phyloP scores from a whole-genome alignment of 108 stramenopile species.

The Skeletonema costatum region DNA sequence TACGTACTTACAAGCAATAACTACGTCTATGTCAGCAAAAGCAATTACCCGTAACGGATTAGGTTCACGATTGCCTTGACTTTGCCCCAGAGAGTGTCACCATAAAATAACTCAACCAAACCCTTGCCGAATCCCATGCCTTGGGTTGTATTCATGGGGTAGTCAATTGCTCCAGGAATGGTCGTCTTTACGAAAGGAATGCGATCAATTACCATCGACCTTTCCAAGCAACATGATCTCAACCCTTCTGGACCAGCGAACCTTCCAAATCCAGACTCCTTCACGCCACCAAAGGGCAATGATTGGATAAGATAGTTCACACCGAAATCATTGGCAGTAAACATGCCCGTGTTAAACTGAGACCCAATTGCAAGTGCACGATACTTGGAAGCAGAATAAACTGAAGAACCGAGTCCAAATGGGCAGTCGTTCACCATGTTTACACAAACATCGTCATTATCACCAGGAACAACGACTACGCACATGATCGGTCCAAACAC shows the following conservation, averaged over 20 bases:
- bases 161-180: constrained; percentile 87
- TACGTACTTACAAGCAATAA: neutral
- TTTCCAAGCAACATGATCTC: constrained; percentile 92
- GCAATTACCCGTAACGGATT: constrained; percentile 61
- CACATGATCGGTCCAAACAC: constrained; percentile 99
- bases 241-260: constrained; percentile 99
- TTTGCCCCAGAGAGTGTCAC: constrained; percentile 68
- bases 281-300: constrained; percentile 98
- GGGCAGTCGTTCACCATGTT: constrained; percentile 84
- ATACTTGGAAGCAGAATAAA: constrained; percentile 75
- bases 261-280: constrained; percentile 95
- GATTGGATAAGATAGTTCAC: constrained; percentile 96
- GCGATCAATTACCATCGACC: constrained; percentile 87
- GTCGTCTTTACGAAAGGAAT: constrained; percentile 86
- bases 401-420: constrained; percentile 94
- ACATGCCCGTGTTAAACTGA: constrained; percentile 94
- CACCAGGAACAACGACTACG: constrained; percentile 85
- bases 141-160: constrained; percentile 79
- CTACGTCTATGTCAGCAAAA: neutral
- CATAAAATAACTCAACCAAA: constrained; percentile 83
- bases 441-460: constrained; percentile 86
- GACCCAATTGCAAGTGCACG: constrained; percentile 85
- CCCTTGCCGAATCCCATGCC: constrained; percentile 77
- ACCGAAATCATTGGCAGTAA: constrained; percentile 97
- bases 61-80: constrained; percentile 71